Percentiles rank a stretch among this genome's conserved stretches.
phyloP scores from a whole-genome alignment of 768 basidiomycete species.

The Calocera cornea region DNA sequence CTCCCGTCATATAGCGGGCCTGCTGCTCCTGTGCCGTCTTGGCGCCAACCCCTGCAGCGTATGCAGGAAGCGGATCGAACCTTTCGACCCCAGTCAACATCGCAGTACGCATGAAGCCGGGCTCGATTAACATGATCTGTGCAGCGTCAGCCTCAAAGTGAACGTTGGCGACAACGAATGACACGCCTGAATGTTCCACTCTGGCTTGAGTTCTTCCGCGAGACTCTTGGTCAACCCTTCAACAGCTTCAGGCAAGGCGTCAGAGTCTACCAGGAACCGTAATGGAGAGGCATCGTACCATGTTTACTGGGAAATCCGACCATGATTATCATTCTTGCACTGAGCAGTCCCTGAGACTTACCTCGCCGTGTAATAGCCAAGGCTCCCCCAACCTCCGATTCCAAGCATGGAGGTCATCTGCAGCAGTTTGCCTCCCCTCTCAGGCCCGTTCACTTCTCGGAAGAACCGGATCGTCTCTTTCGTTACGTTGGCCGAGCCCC shows the following conservation, averaged over 20 bases:
- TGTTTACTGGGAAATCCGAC: neutral
- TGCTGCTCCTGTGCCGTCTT: neutral
- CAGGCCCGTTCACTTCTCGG: neutral
- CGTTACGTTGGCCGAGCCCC: constrained; percentile 26
- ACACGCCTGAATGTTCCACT: neutral
- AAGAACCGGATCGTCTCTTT: constrained; percentile 14
- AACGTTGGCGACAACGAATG: neutral
- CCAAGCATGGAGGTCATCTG: neutral
- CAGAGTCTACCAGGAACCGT: neutral
- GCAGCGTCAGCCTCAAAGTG: neutral
- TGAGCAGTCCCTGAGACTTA: too few species aligned
- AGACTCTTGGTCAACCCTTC: neutral
- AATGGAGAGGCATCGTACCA: neutral
- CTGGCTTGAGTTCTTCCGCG: neutral
- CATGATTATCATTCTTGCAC: neutral
- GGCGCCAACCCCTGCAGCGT: neutral
- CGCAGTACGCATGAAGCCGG: neutral
- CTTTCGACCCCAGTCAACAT: neutral
- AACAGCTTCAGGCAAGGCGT: neutral
- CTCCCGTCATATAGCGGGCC: neutral
- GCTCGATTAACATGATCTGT: neutral
- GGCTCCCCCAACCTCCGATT: neutral
- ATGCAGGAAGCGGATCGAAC: neutral
- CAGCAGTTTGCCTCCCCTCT: constrained; percentile 4
- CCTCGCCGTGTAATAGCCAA: neutral